Conservation (phyloP, 116 monocot species). For the Papilionanthe hybrid region DNA sequence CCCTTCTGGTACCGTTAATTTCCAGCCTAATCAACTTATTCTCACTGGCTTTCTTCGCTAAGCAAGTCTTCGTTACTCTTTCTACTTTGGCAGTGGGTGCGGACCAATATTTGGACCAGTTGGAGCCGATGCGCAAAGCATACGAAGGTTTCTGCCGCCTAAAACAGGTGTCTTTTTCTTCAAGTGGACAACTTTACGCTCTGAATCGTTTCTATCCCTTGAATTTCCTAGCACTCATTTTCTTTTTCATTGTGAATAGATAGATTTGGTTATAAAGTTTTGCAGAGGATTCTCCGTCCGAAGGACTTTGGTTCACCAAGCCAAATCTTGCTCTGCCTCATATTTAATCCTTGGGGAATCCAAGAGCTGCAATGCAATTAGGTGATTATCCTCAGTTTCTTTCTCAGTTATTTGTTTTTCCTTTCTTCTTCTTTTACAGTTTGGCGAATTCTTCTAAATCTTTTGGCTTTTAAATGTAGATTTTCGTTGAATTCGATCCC, state of each 20-base stretch:
- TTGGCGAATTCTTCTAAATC: not conserved
- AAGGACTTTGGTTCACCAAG: constrained; percentile 33
- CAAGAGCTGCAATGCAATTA: constrained; percentile 24
- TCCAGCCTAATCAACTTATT: not conserved
- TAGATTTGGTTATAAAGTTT: constrained; percentile 42
- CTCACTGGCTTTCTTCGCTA: not conserved
- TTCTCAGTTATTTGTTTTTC: too few species aligned
- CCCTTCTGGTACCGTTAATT: not conserved
- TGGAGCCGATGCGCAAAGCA: constrained; percentile 31
- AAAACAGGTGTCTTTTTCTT: constrained; percentile 21
- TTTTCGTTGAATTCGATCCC: constrained; percentile 32
- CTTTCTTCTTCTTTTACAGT: not conserved
- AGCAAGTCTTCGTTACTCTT: not conserved
- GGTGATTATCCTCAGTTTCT: constrained; percentile 12
- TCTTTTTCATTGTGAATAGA: constrained; percentile 9
- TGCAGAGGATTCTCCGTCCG: constrained; percentile 35
- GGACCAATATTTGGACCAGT: not conserved
- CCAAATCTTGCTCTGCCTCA: constrained; percentile 20
- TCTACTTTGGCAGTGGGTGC: not conserved
- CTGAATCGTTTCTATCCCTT: not conserved
- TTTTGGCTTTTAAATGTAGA: constrained; percentile 9
- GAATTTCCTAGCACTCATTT: not conserved
- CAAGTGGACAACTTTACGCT: not conserved
- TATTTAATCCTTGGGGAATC: constrained; percentile 44
- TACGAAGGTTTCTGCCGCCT: constrained; percentile 52